These are phyloP conservation scores for Aspergillus conjunctus DNA, from an alignment of 495 filamentous ascomycete species.

Conservation along the genomic window DNA sequence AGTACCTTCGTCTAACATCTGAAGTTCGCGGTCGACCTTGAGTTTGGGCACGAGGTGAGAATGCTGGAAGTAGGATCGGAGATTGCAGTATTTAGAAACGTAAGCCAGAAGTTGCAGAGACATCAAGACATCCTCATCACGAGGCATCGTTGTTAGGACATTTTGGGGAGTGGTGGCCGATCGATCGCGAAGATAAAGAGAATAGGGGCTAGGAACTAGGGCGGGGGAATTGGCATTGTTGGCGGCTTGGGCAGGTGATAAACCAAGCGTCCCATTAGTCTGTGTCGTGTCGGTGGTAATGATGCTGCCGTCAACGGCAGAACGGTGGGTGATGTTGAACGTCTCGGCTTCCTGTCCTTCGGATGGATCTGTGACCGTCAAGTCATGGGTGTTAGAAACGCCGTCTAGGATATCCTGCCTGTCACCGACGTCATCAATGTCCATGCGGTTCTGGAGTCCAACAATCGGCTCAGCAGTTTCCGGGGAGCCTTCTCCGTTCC, in stretches of 20 bases:
- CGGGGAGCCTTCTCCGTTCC: constrained; percentile 71
- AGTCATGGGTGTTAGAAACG: constrained; percentile 69
- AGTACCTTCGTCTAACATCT: constrained; percentile 70
- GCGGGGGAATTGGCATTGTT: constrained; percentile 71
- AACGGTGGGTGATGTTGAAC: constrained; percentile 95
- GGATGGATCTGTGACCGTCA: constrained; percentile 76
- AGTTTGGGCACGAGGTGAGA: constrained; percentile 92
- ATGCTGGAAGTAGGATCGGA: constrained; percentile 90
- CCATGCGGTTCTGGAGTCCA: constrained; percentile 76
- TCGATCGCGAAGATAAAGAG: constrained; percentile 75
- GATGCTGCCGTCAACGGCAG: constrained; percentile 83
- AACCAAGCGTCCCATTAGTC: constrained; percentile 63
- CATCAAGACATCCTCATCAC: constrained; percentile 97
- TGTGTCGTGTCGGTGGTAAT: constrained; percentile 64
- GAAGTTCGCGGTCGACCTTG: constrained; percentile 82
- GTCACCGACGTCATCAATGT: constrained; percentile 77
- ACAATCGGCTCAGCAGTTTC: constrained; percentile 73
- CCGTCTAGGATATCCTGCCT: constrained; percentile 73
- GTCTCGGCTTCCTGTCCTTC: constrained; percentile 83
- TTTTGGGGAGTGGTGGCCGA: constrained; percentile 64
- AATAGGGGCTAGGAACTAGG: constrained; percentile 67
- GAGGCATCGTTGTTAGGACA: constrained; percentile 83
- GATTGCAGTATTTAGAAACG: constrained; percentile 97
- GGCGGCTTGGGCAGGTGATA: constrained; percentile 75
- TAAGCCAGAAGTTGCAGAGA: constrained; percentile 97